Percentiles rank a stretch among this genome's conserved stretches.
Evolutionary conservation across 1,284 basidiomycete species (phyloP).

Genomic region (Apiotrichum domesticum): DNA sequence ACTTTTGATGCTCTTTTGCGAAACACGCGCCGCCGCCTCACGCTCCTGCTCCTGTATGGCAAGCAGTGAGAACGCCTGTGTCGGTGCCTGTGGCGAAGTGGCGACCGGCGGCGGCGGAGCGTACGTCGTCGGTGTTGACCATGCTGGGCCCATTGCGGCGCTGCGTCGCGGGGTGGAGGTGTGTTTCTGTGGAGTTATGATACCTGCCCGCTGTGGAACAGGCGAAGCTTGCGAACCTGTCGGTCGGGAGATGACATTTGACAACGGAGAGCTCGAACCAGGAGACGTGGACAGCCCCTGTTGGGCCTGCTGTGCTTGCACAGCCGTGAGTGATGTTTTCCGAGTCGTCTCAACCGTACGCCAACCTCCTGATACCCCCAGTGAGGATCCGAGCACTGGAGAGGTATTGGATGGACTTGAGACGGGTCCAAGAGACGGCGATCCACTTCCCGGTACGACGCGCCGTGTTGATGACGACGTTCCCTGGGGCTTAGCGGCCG

Average conservation of each 20-base stretch:
- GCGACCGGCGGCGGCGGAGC: constrained; percentile 13
- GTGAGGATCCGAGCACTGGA: constrained; percentile 1
- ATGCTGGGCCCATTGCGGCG: constrained; percentile 8
- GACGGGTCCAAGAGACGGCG: background rate
- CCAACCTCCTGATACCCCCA: constrained; percentile 15
- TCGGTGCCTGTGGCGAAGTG: constrained; percentile 20
- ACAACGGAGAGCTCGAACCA: background rate
- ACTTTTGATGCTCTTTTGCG: constrained; percentile 54
- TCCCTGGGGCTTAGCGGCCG: constrained; percentile 20
- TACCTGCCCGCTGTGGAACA: constrained; percentile 2
- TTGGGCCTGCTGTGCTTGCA: constrained; percentile 28
- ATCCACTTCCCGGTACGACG: constrained; percentile 2
- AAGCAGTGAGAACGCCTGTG: constrained; percentile 58
- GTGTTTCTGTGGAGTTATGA: background rate
- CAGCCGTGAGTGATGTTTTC: constrained; percentile 29
- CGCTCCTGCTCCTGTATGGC: constrained; percentile 76
- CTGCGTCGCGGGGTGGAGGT: constrained; percentile 1
- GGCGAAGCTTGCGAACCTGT: constrained; percentile 17
- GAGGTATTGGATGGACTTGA: background rate
- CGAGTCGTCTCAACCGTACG: constrained; percentile 19
- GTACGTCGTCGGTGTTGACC: constrained; percentile 20
- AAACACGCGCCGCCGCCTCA: constrained; percentile 49
- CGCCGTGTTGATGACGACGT: constrained; percentile 23
- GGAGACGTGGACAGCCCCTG: background rate
- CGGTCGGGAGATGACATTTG: constrained; percentile 9